Percentiles rank a stretch among this genome's conserved stretches.
These are phyloP conservation scores for Phaeosphaeria sp. DNA, from an alignment of 2,329 filamentous ascomycete genomes.

Conservation along the genomic window DNA sequence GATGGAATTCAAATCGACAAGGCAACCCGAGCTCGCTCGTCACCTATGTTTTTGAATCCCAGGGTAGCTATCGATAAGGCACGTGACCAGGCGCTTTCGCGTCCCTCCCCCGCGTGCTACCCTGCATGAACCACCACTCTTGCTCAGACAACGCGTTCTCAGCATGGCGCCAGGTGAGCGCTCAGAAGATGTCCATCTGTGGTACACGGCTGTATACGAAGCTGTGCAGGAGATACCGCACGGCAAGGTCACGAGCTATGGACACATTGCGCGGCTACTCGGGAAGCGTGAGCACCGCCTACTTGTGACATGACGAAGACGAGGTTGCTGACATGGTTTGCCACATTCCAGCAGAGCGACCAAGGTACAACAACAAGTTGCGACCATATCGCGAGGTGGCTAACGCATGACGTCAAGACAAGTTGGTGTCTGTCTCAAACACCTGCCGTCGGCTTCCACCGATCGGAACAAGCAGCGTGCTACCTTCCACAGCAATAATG, in stretches of 20 bases:
- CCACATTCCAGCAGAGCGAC: constrained; percentile 51
- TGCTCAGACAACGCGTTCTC: neutral
- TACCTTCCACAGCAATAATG: constrained; percentile 74
- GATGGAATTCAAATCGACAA: constrained; percentile 1
- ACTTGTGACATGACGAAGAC: constrained; percentile 12
- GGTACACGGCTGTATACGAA: constrained; percentile 78
- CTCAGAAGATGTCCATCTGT: constrained; percentile 75
- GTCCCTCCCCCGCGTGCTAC: constrained; percentile 6
- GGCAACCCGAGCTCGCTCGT: too few relatives aligned
- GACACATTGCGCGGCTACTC: constrained; percentile 75
- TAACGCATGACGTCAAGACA: constrained; percentile 62
- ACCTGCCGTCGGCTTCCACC: constrained; percentile 66
- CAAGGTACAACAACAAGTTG: constrained; percentile 47
- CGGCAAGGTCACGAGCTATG: constrained; percentile 87
- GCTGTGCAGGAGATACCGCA: constrained; percentile 84
- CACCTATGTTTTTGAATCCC: too few relatives aligned
- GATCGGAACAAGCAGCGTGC: constrained; percentile 50
- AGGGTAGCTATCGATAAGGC: constrained; percentile 12
- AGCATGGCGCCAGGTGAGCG: constrained; percentile 64
- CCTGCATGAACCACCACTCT: constrained; percentile 1
- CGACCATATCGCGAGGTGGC: constrained; percentile 41
- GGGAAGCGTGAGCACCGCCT: constrained; percentile 68
- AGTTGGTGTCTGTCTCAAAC: constrained; percentile 88
- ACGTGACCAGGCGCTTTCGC: constrained; percentile 35
- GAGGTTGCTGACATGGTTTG: constrained; percentile 28